Evolutionary conservation across 352 stramenopile genomes (phyloP).

Genomic region (Pythium diclinum): DNA sequence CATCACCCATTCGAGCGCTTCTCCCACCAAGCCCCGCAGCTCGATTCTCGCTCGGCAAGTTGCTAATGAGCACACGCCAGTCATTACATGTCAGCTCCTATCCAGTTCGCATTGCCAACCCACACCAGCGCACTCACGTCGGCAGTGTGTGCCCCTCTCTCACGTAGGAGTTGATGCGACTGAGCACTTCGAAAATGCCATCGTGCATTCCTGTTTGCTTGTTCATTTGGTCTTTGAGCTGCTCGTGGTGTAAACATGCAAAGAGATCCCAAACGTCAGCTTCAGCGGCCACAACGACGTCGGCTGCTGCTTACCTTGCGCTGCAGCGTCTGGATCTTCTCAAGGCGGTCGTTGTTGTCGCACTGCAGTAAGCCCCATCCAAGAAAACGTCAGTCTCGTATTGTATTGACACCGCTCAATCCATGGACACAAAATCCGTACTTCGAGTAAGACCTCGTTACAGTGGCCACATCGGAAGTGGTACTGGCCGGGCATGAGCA

Average conservation of each 20-base stretch:
- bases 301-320: conserved; percentile 45
- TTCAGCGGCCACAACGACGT: not conserved
- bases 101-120: not conserved
- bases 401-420: no score
- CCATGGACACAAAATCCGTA: conserved; percentile 3
- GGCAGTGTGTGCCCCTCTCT: conserved; percentile 73
- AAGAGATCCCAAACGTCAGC: not conserved
- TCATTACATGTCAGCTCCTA: not conserved
- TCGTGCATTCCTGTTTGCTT: conserved; percentile 80
- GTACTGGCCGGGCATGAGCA: conserved; percentile 81
- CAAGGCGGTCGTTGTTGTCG: conserved; percentile 82
- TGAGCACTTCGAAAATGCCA: conserved; percentile 81
- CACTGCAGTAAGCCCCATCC: conserved; percentile 31
- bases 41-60: conserved; percentile 84
- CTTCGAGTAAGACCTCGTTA: conserved; percentile 78
- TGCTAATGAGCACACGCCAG: conserved; percentile 30
- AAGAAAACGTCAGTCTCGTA: not conserved
- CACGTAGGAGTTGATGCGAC: conserved; percentile 75
- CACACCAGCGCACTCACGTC: conserved; percentile 30
- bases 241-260: not conserved
- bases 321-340: conserved; percentile 71
- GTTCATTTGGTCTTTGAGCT: conserved; percentile 90
- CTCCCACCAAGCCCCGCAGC: conserved; percentile 74
- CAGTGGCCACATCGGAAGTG: conserved; percentile 86
- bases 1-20: conserved; percentile 41